phyloP scores from a whole-genome alignment of 1,284 basidiomycete species.

The Anthracocystis panici-leucophaei region DNA sequence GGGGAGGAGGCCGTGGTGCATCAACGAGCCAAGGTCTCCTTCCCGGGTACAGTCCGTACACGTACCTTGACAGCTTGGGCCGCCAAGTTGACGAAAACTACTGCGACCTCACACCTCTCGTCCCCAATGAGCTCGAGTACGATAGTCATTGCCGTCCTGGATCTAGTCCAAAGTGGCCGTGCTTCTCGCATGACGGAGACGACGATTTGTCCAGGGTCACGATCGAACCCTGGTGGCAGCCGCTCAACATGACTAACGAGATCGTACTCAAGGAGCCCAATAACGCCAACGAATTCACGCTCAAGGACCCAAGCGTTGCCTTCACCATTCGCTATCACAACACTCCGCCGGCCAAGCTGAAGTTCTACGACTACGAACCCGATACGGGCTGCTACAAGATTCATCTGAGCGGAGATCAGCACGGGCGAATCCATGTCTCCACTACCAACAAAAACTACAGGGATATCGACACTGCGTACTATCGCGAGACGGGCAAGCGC shows the following conservation, averaged over 20 bases:
- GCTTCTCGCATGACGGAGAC: constrained; percentile 1
- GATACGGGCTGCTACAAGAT: constrained; percentile 27
- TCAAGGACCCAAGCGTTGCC: constrained; percentile 1
- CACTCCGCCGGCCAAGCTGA: not conserved
- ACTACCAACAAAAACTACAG: constrained; percentile 2
- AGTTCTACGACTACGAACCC: constrained; percentile 16
- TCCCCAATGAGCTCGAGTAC: not conserved
- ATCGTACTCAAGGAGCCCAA: not conserved
- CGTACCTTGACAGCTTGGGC: not conserved
- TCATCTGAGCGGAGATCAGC: not conserved
- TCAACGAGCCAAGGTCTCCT: too few relatives aligned
- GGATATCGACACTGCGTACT: constrained; percentile 15
- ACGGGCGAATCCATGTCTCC: constrained; percentile 7
- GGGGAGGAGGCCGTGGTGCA: not conserved
- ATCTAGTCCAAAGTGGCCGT: constrained; percentile 12
- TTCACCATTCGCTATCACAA: constrained; percentile 1
- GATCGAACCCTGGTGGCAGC: constrained; percentile 7
- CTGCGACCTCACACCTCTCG: constrained; percentile 6
- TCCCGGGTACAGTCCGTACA: not conserved
- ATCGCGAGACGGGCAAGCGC: constrained; percentile 7
- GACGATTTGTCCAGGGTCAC: not conserved
- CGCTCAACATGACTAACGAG: constrained; percentile 1
- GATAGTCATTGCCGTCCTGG: constrained; percentile 4
- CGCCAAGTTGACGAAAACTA: too few relatives aligned
- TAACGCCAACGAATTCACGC: not conserved